Conservation (phyloP, 352 stramenopile genomes). For the Aphanomyces stellatus region DNA sequence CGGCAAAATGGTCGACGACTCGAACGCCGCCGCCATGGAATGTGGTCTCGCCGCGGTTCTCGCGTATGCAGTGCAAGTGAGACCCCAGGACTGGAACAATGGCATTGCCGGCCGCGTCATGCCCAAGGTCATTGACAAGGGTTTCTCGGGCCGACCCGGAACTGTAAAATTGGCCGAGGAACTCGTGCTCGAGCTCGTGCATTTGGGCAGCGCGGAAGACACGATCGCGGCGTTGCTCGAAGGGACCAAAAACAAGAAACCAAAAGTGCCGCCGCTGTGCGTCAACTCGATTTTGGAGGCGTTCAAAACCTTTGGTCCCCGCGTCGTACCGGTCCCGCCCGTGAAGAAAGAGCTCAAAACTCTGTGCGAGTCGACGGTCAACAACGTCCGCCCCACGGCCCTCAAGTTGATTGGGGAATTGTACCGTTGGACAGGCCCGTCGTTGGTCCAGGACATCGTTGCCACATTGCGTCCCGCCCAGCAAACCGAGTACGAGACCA, state of each 20-base stretch:
- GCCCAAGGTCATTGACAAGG: constrained; percentile 73
- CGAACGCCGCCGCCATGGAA: constrained; percentile 76
- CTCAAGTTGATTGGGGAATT: constrained; percentile 77
- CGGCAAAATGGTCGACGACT: constrained; percentile 72
- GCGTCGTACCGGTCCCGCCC: constrained; percentile 49
- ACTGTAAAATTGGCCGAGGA: constrained; percentile 76
- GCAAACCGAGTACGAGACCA: constrained; percentile 69
- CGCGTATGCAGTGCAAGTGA: constrained; percentile 51
- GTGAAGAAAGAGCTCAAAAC: constrained; percentile 61
- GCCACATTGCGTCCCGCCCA: constrained; percentile 69
- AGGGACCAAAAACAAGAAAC: constrained; percentile 82
- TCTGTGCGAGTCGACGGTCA: constrained; percentile 74
- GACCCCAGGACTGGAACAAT: constrained; percentile 52
- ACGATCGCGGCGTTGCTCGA: constrained; percentile 65
- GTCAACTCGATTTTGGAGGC: constrained; percentile 49
- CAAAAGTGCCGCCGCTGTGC: constrained; percentile 76
- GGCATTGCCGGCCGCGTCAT: constrained; percentile 56
- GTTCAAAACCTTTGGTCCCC: constrained; percentile 72
- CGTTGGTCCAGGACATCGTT: constrained; percentile 71
- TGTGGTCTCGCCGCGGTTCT: constrained; percentile 61
- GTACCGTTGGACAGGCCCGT: constrained; percentile 66
- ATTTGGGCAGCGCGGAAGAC: constrained; percentile 61
- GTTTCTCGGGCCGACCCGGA: constrained; percentile 64
- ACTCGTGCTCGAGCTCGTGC: constrained; percentile 61
- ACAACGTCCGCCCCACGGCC: constrained; percentile 65